Percentiles rank a stretch among this genome's conserved stretches.
These are phyloP conservation scores for Mucor mucedo DNA, from an alignment of 371 early-diverging fungal genomes.

Conservation along the genomic window DNA sequence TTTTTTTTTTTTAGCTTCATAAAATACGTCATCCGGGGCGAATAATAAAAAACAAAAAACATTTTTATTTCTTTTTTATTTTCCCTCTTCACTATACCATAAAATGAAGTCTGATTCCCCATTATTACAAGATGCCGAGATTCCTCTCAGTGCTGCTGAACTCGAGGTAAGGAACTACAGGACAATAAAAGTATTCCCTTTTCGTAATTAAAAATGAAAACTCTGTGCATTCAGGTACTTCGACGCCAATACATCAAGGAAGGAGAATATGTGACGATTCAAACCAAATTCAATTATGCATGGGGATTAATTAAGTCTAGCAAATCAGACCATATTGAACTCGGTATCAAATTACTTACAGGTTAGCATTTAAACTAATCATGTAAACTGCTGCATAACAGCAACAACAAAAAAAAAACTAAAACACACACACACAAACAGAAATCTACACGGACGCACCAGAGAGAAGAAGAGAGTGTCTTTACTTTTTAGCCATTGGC, in stretches of 20 bases:
- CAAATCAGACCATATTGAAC: slow-evolving; percentile 65
- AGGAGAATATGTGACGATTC: slow-evolving; percentile 68
- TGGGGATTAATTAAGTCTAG: slow-evolving; percentile 88
- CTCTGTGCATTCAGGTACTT: slow-evolving; percentile 56
- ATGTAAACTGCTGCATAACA: background rate
- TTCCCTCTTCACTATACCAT: background rate
- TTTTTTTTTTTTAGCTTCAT: background rate
- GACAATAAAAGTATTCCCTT: background rate
- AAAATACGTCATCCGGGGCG: background rate
- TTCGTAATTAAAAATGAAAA: no score
- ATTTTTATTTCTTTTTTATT: background rate
- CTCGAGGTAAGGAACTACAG: slow-evolving; percentile 33
- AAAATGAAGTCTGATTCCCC: slow-evolving; percentile 39
- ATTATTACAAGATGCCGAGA: slow-evolving; percentile 47
- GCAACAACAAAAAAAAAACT: no score
- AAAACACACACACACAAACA: slow-evolving; percentile 18
- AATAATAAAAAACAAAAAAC: background rate
- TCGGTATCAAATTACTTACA: slow-evolving; percentile 80
- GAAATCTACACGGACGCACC: slow-evolving; percentile 88
- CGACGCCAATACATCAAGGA: slow-evolving; percentile 76
- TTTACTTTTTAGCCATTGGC: slow-evolving; percentile 92
- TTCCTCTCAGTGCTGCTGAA: slow-evolving; percentile 44
- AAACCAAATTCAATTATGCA: slow-evolving; percentile 96
- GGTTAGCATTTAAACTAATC: slow-evolving; percentile 45
- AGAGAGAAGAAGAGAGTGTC: slow-evolving; percentile 89